Evolutionary conservation across 2,329 filamentous ascomycete genomes (phyloP), one percentile per base, ranked within the genome.

Genomic region (Trichoderma breve): DNA sequence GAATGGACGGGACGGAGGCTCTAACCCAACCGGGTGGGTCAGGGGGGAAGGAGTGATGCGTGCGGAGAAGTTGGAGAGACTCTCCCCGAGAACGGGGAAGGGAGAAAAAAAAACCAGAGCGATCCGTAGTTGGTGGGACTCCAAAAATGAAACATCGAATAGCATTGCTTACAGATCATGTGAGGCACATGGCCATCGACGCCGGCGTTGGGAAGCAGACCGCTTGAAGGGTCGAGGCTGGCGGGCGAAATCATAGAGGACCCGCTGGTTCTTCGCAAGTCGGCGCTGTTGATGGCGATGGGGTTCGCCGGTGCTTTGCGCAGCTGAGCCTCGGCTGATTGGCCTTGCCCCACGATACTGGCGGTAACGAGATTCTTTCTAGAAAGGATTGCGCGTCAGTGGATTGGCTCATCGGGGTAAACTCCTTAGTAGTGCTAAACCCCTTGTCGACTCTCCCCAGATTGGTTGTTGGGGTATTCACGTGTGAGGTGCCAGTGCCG

Each of bases 151-250:
- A 71, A 67, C 70, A 74, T 34, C 43, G 58, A 53, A 55, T 21
- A 14, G 30, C 36, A 62, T 53, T 30, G 83, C 85, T 84, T 83
- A 87, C 85, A 85, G 74, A 85, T 80, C 76, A 85, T 80, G 78
- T 85, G 83, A 75, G 84, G 82, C 71, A 84, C 81, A 75, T 86
- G 85, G 77, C 80, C 81, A 55, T 86, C 83, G 61, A 80, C 74
- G 62, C 74, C 76, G 43, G 76, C 76, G 74, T 75, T 78, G 74
- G 75, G 75, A 36, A 79, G 74, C 36, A 73, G 24, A 32, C 51
- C 69, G 34, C 36, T 70, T 15, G 43, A 65, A 32, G 66, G 75
- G 12, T 77, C 77, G 62, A 80, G 76, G 73, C 78, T 79, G 73
- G 77, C 78, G 65, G 79, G 77, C 55, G 79, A 79, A 62, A 80